A percentile compares a stretch with the other conserved stretches of the same genome.
Evolutionary conservation across 139 green algal genomes (phyloP).

Genomic region (Volvox africanus): DNA sequence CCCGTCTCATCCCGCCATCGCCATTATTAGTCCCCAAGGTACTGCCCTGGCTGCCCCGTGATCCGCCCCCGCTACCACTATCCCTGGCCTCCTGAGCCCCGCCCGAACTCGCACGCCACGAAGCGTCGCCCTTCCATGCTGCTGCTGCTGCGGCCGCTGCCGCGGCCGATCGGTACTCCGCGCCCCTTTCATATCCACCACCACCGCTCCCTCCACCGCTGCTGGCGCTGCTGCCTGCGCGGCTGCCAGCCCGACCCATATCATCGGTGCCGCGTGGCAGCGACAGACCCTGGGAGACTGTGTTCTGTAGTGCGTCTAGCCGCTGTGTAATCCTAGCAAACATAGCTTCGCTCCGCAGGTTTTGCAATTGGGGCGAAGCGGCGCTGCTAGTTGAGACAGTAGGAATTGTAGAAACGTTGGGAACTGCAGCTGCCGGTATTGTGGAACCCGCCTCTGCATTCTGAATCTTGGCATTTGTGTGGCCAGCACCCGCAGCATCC

Average conservation of each 20-base stretch:
- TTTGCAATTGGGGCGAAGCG: background rate
- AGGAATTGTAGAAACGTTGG: no score
- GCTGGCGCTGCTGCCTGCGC: background rate
- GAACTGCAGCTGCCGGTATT: no score
- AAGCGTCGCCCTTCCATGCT: background rate
- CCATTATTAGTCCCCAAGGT: background rate
- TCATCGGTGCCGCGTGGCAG: background rate
- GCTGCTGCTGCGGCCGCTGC: background rate
- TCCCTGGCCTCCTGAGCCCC: background rate
- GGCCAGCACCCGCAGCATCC: background rate
- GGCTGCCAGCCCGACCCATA: background rate
- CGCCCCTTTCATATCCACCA: background rate
- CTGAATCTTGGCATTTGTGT: background rate
- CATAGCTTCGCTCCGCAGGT: slow-evolving; percentile 31
- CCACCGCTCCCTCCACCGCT: background rate
- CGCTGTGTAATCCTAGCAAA: slow-evolving; percentile 35
- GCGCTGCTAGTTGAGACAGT: no score
- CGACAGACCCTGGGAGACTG: slow-evolving; percentile 1
- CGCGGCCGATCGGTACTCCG: background rate
- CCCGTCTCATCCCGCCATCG: background rate
- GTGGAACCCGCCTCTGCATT: background rate
- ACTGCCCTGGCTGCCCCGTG: background rate
- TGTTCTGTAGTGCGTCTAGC: slow-evolving; percentile 44
- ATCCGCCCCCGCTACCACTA: background rate
- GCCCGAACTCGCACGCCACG: background rate